phyloP scores from a whole-genome alignment of 208 protist species.

The Tritrichomonas musculus region DNA sequence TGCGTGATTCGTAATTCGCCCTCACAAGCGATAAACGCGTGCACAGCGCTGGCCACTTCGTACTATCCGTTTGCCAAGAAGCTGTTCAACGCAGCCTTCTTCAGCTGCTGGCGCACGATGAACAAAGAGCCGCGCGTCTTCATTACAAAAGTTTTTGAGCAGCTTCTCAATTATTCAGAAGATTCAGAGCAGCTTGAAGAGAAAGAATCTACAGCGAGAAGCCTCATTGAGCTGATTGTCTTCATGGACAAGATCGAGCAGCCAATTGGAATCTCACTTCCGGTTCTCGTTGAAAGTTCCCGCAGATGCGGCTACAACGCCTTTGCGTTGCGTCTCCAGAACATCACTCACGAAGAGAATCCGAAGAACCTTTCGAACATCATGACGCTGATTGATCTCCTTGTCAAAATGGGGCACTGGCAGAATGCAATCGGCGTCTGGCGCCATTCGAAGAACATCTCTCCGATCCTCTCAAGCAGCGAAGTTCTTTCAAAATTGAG shows the following conservation, averaged over 20 bases:
- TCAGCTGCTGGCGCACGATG: neutral
- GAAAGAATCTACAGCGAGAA: neutral
- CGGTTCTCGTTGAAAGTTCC: neutral
- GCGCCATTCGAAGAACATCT: neutral
- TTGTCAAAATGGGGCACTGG: neutral
- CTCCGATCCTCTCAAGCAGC: no score
- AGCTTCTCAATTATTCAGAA: neutral
- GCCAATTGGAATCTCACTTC: neutral
- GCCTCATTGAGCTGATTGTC: neutral
- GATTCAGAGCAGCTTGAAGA: no score
- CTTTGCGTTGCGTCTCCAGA: neutral
- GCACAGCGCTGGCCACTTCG: neutral
- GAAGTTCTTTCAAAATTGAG: neutral
- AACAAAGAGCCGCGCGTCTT: no score
- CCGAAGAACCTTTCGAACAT: neutral
- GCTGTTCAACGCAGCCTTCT: neutral
- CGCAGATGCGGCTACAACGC: neutral
- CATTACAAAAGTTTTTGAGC: neutral
- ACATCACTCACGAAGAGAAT: neutral
- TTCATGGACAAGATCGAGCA: neutral
- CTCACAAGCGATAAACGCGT: neutral
- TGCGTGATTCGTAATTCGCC: neutral
- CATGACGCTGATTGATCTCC: neutral
- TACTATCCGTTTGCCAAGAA: neutral
- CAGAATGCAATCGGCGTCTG: neutral